Percentiles rank a stretch among this genome's conserved stretches.
Evolutionary conservation across 2,329 filamentous ascomycete species (phyloP).

Genomic region (Achaetomium macrosporum): DNA sequence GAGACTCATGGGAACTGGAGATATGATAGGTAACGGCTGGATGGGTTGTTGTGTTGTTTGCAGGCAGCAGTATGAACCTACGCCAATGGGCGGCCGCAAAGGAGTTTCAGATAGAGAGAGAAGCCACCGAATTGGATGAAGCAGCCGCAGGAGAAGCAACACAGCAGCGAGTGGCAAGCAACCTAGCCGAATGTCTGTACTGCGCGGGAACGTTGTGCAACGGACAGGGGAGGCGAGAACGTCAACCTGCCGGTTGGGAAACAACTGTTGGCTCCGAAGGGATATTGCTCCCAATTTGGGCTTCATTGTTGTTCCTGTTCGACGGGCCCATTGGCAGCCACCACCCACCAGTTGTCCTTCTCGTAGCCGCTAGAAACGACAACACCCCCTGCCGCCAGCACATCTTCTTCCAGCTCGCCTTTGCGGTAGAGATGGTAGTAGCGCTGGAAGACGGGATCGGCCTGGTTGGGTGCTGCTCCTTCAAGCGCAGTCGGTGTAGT

Average conservation of each 20-base stretch:
- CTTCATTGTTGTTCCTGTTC: slow-evolving; percentile 11
- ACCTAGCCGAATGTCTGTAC: not conserved
- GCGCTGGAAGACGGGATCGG: slow-evolving; percentile 61
- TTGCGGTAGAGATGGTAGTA: slow-evolving; percentile 92
- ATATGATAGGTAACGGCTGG: not conserved
- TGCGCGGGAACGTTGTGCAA: not conserved
- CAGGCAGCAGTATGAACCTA: not conserved
- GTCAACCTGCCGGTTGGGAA: not conserved
- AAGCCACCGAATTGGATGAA: not conserved
- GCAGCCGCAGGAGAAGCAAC: not conserved
- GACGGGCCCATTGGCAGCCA: slow-evolving; percentile 33
- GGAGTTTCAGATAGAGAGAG: not conserved
- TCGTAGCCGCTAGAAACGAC: slow-evolving; percentile 84
- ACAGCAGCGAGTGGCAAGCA: not conserved
- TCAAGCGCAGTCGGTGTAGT: slow-evolving; percentile 4
- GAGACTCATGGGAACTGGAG: not conserved
- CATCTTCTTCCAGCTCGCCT: slow-evolving; percentile 79
- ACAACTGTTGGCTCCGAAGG: not conserved
- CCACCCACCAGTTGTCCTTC: slow-evolving; percentile 97
- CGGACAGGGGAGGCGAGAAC: not conserved
- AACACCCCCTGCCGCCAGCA: slow-evolving; percentile 65
- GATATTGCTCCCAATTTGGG: not conserved
- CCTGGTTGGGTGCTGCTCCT: slow-evolving; percentile 7
- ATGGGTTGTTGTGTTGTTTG: not conserved
- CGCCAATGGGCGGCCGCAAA: not conserved